Percentiles rank a stretch among this genome's conserved stretches.
Conservation (phyloP, 306 rosid species). For the Gillenia trifoliata region DNA sequence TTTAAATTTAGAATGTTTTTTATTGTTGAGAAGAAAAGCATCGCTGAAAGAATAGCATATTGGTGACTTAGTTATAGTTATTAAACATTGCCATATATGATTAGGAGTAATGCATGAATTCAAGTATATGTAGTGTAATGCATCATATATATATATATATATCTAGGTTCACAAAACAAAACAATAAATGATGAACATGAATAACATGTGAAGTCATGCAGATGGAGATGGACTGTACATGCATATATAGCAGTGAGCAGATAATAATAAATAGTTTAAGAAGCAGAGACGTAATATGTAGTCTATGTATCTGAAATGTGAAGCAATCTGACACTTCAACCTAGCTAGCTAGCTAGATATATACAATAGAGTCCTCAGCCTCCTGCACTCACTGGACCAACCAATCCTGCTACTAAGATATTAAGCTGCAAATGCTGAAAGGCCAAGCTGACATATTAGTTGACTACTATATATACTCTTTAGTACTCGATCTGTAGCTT, state of each 20-base stretch:
- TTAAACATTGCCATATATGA: not conserved
- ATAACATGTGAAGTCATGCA: slow-evolving; percentile 17
- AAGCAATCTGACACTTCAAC: slow-evolving; percentile 7
- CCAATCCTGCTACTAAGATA: not conserved
- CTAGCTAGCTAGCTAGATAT: not conserved
- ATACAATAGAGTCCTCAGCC: not conserved
- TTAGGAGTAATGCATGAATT: not conserved
- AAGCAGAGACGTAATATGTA: not conserved
- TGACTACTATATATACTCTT: too few relatives aligned
- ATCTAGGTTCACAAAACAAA: not conserved
- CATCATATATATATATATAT: not conserved
- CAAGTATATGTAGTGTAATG: not conserved
- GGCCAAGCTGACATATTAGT: not conserved
- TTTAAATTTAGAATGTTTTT: too few relatives aligned
- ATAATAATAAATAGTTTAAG: not conserved
- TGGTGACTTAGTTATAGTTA: not conserved
- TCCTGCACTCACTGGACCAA: not conserved
- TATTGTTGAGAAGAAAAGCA: not conserved
- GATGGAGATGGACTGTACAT: not conserved
- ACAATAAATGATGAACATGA: slow-evolving; percentile 8
- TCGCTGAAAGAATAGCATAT: too few relatives aligned
- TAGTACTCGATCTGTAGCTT: not conserved
- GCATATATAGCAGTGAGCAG: not conserved
- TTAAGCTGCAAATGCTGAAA: not conserved
- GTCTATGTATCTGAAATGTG: not conserved